A percentile compares a stretch with the other conserved stretches of the same genome.
These are phyloP conservation scores for Vitis cinerea DNA, from an alignment of 164 flowering plant genomes.

Conservation along the genomic window DNA sequence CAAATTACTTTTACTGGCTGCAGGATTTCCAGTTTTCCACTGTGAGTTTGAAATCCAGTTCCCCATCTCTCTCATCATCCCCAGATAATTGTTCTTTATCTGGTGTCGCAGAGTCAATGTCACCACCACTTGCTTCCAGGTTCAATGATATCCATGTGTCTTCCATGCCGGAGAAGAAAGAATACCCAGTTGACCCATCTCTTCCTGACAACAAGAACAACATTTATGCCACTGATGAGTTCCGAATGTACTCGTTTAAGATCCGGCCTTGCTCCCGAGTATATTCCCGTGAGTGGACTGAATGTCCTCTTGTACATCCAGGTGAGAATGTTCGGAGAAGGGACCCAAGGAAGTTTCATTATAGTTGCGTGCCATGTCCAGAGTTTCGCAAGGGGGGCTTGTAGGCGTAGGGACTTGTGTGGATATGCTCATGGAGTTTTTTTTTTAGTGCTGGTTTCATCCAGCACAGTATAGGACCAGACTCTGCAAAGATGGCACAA, in stretches of 20 bases:
- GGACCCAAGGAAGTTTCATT: constrained; percentile 61
- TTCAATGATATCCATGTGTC: constrained; percentile 17
- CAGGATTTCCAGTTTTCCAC: constrained; percentile 18
- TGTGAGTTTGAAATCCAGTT: constrained; percentile 20
- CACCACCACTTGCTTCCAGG: constrained; percentile 22
- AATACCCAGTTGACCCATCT: constrained; percentile 58
- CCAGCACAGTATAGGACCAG: constrained; percentile 68
- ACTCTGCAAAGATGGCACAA: constrained; percentile 58
- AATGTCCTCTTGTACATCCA: constrained; percentile 73
- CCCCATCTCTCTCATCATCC: constrained; percentile 31
- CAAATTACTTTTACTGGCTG: constrained; percentile 37
- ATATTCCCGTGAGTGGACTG: constrained; percentile 76
- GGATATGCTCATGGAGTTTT: constrained; percentile 77
- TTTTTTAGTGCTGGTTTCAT: constrained; percentile 73
- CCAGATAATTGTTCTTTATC: constrained; percentile 28
- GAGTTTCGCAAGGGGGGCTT: constrained; percentile 62
- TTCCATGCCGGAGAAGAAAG: constrained; percentile 42
- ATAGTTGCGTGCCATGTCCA: constrained; percentile 73
- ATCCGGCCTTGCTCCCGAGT: constrained; percentile 66
- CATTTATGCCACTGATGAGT: constrained; percentile 61
- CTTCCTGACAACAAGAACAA: constrained; percentile 64
- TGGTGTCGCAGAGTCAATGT: constrained; percentile 19
- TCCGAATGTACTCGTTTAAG: constrained; percentile 66
- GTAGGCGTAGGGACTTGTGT: constrained; percentile 59
- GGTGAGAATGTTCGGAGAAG: constrained; percentile 71